Base-by-base conservation (phyloP, 2,329 filamentous ascomycete genomes). In the Atkinsonella hypoxylon region DNA sequence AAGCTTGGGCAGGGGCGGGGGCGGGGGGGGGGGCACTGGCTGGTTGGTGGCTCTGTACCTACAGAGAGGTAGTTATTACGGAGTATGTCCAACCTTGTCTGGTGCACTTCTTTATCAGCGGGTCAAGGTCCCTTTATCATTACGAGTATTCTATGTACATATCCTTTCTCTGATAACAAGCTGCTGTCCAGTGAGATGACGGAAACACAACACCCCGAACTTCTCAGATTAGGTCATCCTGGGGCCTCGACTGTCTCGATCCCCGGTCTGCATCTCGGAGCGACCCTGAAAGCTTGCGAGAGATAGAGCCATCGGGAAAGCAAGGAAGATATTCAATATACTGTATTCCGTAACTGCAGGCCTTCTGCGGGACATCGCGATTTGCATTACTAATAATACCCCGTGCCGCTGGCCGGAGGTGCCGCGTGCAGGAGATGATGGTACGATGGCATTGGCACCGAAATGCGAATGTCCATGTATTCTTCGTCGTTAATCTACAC, bases 111-210 rank as follows among this genome's bases (percentile, higher is more conserved):
- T 45, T 43, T 53, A 55, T 52, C 45, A 40, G 52, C 45, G 43
- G 42, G 36, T 42, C 13, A 42, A 31, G 30, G 30, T 4, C 36
- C 45, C 40, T 57, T 61, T 64, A 67, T 68, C 68, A 67, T 63
- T 47, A 22, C 34, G 45, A 46, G 44, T 46, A 40, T 20, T 9
- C 18, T 20, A 11, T 10, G 66, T 68, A 68, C 67, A 68, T 67
- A 68, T 63, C 59, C 58, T 65, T 67, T 58, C 66, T 59, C 59
- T 66, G 55, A 55, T 56, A 45, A 50, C 32, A n/a, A 34, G 43
- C 20, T 41, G 43, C 20, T 41, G 44, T 44, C 47, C 45, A 47
- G 51, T 55, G 48, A 51, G 48, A 44, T 46, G 49, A n/a, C 32
- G 36, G 40, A 30, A 20, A 40, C 26, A 31, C 13, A 18, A n/a